A percentile compares a stretch with the other conserved stretches of the same genome.
phyloP scores from a whole-genome alignment of 306 rosid species.

The Heteromeles arbutifolia region DNA sequence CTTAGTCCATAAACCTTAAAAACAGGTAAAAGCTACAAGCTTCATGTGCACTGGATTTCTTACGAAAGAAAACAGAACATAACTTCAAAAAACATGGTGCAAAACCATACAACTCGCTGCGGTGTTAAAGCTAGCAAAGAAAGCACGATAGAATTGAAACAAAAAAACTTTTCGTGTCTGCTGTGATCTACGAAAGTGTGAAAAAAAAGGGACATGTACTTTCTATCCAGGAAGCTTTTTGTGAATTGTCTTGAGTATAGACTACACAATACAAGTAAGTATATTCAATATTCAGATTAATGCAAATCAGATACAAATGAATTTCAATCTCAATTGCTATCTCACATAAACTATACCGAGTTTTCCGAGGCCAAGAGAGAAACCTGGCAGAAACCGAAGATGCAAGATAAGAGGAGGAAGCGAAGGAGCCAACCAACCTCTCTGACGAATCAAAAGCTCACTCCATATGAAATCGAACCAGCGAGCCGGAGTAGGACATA shows the following conservation, averaged over 20 bases:
- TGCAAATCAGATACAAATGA: conserved; percentile 8
- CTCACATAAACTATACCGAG: conserved; percentile 32
- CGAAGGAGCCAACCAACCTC: conserved; percentile 23
- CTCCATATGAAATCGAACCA: conserved; percentile 7
- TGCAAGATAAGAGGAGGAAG: conserved; percentile 20
- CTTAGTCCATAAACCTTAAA: not conserved
- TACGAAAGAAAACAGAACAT: not conserved
- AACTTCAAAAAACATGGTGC: not conserved
- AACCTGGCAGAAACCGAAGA: conserved; percentile 6
- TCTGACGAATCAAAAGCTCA: conserved; percentile 20
- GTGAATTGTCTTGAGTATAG: conserved; percentile 16
- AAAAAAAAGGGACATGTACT: not conserved
- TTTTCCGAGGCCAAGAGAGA: conserved; percentile 16
- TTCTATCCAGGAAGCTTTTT: conserved; percentile 29
- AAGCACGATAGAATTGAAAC: conserved; percentile 16
- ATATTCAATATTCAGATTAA: conserved; percentile 25
- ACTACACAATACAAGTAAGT: conserved; percentile 44
- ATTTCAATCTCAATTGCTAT: conserved; percentile 31
- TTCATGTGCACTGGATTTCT: not conserved
- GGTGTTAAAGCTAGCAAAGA: not conserved
- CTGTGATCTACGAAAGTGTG: conserved; percentile 14
- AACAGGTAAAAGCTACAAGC: not conserved
- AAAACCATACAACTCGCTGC: not conserved
- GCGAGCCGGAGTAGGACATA: conserved; percentile 5
- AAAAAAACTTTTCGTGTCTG: conserved; percentile 3